Evolutionary conservation across 1,139 yeast genomes (phyloP).

Genomic region (Hemisphaericaspora subhashii): DNA sequence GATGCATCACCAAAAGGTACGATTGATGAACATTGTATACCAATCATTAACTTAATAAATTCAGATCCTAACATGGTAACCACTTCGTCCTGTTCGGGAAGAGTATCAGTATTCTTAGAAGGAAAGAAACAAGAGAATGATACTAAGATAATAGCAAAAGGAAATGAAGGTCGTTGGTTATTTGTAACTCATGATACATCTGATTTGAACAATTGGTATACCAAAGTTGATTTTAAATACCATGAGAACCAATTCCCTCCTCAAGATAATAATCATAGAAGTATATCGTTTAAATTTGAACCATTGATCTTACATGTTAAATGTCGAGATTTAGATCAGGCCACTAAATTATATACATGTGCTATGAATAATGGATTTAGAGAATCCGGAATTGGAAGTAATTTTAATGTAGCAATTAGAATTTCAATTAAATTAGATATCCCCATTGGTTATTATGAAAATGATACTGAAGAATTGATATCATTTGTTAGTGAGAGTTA

Average conservation of each 20-base stretch:
- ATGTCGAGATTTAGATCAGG: constrained; percentile 61
- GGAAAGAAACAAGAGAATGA: constrained; percentile 41
- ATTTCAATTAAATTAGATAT: constrained; percentile 69
- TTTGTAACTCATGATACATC: constrained; percentile 69
- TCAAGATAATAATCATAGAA: constrained; percentile 43
- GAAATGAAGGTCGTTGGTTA: constrained; percentile 83
- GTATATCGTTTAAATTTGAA: constrained; percentile 73
- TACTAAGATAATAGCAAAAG: constrained; percentile 74
- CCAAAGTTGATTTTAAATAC: constrained; percentile 27
- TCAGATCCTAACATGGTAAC: constrained; percentile 69
- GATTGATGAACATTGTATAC: constrained; percentile 69
- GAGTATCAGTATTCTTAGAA: constrained; percentile 78
- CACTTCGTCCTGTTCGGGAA: constrained; percentile 85
- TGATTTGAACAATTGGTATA: constrained; percentile 55
- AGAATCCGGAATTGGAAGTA: constrained; percentile 82
- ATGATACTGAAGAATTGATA: constrained; percentile 27
- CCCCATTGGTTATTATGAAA: constrained; percentile 66
- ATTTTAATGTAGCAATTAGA: constrained; percentile 75
- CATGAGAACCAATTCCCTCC: constrained; percentile 11
- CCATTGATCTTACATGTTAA: constrained; percentile 83
- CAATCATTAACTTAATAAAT: constrained; percentile 69
- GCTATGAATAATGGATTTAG: constrained; percentile 88
- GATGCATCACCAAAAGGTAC: constrained; percentile 87
- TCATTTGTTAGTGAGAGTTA: constrained; percentile 53
- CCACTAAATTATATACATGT: constrained; percentile 59